A percentile compares a stretch with the other conserved stretches of the same genome.
These are phyloP conservation scores for Colletotrichum sublineola DNA, from an alignment of 2,329 filamentous ascomycete genomes.

Conservation along the genomic window DNA sequence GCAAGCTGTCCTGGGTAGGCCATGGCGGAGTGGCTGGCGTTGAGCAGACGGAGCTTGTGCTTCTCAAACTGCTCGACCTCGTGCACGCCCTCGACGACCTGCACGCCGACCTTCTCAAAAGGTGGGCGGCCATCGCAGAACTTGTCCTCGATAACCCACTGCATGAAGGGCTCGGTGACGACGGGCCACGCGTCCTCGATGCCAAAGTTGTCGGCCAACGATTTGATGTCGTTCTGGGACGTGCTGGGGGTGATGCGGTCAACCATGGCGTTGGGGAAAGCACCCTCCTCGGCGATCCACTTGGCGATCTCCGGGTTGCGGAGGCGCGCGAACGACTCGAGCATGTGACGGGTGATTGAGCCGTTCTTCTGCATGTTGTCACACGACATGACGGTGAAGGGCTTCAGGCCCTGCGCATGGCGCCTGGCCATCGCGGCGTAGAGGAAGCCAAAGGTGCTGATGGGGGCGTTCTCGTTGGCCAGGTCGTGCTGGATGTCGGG, in stretches of 20 bases:
- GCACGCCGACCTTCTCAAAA: constrained; percentile 66
- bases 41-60: constrained; percentile 68
- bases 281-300: constrained; percentile 62
- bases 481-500: constrained; percentile 64
- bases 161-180: constrained; percentile 68
- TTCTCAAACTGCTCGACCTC: constrained; percentile 68
- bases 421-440: constrained; percentile 64
- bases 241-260: constrained; percentile 68
- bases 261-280: constrained; percentile 69
- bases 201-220: constrained; percentile 59
- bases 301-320: constrained; percentile 61
- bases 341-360: constrained; percentile 65
- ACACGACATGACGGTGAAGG: constrained; percentile 68
- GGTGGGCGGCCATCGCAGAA: constrained; percentile 65
- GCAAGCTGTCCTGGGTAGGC: constrained; percentile 65
- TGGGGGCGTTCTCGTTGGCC: constrained; percentile 57
- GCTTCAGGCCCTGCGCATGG: constrained; percentile 59
- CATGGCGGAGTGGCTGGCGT: constrained; percentile 66
- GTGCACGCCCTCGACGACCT: constrained; percentile 65
- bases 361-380: constrained; percentile 72
- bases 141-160: constrained; percentile 67
- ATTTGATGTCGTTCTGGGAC: constrained; percentile 57
- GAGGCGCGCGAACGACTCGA: constrained; percentile 62
- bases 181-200: constrained; percentile 66
- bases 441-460: constrained; percentile 66